A percentile compares a stretch with the other conserved stretches of the same genome.
Conservation (phyloP, 164 flowering plant genomes). For the Santalum album region DNA sequence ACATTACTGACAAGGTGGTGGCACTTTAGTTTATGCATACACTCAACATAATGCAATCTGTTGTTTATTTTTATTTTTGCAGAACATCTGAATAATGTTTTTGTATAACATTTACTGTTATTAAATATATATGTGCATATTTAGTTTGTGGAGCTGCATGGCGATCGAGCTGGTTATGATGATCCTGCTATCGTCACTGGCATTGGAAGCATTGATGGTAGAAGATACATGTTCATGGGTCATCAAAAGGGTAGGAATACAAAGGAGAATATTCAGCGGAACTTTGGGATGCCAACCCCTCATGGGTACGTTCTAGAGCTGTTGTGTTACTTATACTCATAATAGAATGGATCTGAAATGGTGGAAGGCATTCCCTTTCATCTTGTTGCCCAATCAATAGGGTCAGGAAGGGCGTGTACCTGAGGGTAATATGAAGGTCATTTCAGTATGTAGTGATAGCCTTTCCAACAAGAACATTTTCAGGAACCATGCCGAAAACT, state of each 20-base stretch:
- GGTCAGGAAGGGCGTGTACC: too few species aligned
- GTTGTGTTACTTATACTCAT: neutral
- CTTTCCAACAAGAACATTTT: neutral
- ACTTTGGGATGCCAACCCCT: conserved; percentile 99
- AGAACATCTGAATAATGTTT: too few species aligned
- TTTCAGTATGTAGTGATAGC: too few species aligned
- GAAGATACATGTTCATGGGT: conserved; percentile 84
- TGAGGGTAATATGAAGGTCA: too few species aligned
- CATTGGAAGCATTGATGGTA: conserved; percentile 78
- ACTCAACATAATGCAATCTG: too few species aligned
- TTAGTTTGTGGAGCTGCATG: conserved; percentile 96
- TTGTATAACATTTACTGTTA: too few species aligned
- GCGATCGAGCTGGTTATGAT: conserved; percentile 94
- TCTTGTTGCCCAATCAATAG: too few species aligned
- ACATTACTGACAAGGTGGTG: conserved; percentile 83
- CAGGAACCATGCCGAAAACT: too few species aligned
- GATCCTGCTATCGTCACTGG: conserved; percentile 97
- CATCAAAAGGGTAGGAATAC: conserved; percentile 97
- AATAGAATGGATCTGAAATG: too few species aligned
- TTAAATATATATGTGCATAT: conserved; percentile 1
- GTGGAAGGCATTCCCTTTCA: too few species aligned
- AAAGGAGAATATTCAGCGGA: conserved; percentile 87
- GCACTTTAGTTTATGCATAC: too few species aligned
- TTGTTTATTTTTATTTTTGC: too few species aligned
- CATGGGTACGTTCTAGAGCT: conserved; percentile 86